Conservation (phyloP, 768 basidiomycete genomes). For the Hemileccinum rubropunctum region DNA sequence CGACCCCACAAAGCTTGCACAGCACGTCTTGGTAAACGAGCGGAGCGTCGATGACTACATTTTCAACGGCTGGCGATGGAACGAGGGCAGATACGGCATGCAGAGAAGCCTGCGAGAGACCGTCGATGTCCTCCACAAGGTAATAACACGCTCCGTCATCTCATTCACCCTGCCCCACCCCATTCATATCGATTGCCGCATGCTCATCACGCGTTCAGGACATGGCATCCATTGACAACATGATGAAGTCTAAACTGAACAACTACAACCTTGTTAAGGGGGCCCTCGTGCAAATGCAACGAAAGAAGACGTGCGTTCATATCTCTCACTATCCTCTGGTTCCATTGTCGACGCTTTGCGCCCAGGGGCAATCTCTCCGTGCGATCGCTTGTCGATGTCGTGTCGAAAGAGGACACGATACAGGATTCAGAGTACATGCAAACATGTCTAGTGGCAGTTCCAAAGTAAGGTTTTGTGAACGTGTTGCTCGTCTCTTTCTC, state of each 20-base stretch:
- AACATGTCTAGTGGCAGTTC: conserved; percentile 89
- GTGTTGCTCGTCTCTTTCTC: conserved; percentile 1
- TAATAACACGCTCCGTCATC: conserved; percentile 28
- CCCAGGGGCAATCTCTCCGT: conserved; percentile 92
- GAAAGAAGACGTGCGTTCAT: conserved; percentile 80
- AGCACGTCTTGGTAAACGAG: conserved; percentile 81
- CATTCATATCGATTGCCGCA: conserved; percentile 22
- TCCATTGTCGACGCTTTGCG: conserved; percentile 4
- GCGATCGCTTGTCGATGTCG: conserved; percentile 80
- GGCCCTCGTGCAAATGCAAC: conserved; percentile 84
- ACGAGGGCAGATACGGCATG: conserved; percentile 84
- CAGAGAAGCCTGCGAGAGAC: conserved; percentile 82
- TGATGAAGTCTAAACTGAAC: conserved; percentile 88
- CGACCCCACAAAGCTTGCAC: conserved; percentile 69
- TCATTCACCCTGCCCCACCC: conserved; percentile 8
- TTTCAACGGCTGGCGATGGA: conserved; percentile 87
- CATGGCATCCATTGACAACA: conserved; percentile 90
- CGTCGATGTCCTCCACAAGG: conserved; percentile 83
- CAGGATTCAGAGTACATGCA: conserved; percentile 93
- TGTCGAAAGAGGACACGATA: conserved; percentile 78
- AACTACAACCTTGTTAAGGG: conserved; percentile 95
- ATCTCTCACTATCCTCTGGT: not conserved
- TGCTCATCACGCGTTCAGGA: conserved; percentile 49
- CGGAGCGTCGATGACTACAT: conserved; percentile 75
- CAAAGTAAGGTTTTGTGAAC: conserved; percentile 59